phyloP scores from a whole-genome alignment of 768 basidiomycete species.

The Boletus bicolor region DNA sequence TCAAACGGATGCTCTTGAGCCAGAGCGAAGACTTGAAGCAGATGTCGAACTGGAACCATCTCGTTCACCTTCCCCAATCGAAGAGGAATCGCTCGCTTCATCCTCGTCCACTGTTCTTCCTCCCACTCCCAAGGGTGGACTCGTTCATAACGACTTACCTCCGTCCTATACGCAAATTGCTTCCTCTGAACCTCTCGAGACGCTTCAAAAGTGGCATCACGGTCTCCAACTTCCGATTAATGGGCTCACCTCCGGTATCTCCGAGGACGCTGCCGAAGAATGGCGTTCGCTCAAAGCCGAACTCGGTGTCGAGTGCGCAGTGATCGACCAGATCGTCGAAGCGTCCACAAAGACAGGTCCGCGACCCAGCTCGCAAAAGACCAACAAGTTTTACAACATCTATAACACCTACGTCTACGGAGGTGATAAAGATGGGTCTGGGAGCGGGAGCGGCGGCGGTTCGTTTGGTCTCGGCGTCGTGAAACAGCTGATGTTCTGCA shows the following conservation, averaged over 20 bases:
- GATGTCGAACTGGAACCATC: constrained; percentile 31
- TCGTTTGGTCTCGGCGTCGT: constrained; percentile 35
- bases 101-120: constrained; percentile 73
- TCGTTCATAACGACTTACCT: constrained; percentile 50
- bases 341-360: constrained; percentile 35
- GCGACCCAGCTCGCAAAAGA: constrained; percentile 36
- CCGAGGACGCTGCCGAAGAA: constrained; percentile 65
- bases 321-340: constrained; percentile 68
- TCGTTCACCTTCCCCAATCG: constrained; percentile 44
- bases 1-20: constrained; percentile 52
- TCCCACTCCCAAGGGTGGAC: constrained; percentile 58
- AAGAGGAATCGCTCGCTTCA: constrained; percentile 60
- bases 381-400: constrained; percentile 76
- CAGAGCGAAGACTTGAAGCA: constrained; percentile 36
- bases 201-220: constrained; percentile 68
- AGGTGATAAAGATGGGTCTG: constrained; percentile 37
- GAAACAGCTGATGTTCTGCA: constrained; percentile 52
- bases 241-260: constrained; percentile 49
- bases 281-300: constrained; percentile 81
- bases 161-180: constrained; percentile 70
- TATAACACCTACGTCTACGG: constrained; percentile 71
- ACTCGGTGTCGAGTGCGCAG: constrained; percentile 70
- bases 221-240: constrained; percentile 49
- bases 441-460: constrained; percentile 14
- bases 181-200: constrained; percentile 49